Evolutionary conservation across 2,329 filamentous ascomycete species (phyloP).

Genomic region (Colletotrichum gloeosporioides): DNA sequence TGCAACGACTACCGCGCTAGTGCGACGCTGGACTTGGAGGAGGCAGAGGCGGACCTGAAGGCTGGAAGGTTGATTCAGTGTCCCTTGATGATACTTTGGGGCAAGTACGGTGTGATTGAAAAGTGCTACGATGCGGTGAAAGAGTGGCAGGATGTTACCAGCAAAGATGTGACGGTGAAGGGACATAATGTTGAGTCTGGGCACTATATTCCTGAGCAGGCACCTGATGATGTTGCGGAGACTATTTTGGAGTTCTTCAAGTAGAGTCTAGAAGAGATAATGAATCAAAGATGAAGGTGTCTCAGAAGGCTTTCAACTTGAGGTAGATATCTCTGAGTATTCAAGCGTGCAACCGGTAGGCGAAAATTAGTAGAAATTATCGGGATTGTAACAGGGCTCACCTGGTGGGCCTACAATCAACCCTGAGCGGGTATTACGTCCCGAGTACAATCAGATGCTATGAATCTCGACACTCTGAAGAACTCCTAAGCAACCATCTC

Average conservation of each 20-base stretch:
- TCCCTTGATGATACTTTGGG: conserved; percentile 57
- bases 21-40: conserved; percentile 56
- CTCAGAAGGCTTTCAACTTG: neutral
- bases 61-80: conserved; percentile 47
- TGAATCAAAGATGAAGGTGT: neutral
- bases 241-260: conserved; percentile 45
- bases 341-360: neutral
- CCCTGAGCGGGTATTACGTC: neutral
- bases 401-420: neutral
- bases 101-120: conserved; percentile 52
- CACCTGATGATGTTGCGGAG: conserved; percentile 49
- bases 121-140: conserved; percentile 51
- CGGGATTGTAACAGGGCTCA: neutral
- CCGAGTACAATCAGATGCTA: neutral
- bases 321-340: neutral
- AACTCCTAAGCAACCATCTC: neutral
- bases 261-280: neutral
- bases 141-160: conserved; percentile 56
- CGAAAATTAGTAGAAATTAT: neutral
- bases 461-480: neutral
- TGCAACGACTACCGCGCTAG: conserved; percentile 63
- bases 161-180: conserved; percentile 36
- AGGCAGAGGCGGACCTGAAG: conserved; percentile 49
- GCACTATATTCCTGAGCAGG: conserved; percentile 58
- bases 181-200: conserved; percentile 51